These are phyloP conservation scores for Paecilomyces formosus DNA, from an alignment of 2,329 filamentous ascomycete species.

Conservation along the genomic window DNA sequence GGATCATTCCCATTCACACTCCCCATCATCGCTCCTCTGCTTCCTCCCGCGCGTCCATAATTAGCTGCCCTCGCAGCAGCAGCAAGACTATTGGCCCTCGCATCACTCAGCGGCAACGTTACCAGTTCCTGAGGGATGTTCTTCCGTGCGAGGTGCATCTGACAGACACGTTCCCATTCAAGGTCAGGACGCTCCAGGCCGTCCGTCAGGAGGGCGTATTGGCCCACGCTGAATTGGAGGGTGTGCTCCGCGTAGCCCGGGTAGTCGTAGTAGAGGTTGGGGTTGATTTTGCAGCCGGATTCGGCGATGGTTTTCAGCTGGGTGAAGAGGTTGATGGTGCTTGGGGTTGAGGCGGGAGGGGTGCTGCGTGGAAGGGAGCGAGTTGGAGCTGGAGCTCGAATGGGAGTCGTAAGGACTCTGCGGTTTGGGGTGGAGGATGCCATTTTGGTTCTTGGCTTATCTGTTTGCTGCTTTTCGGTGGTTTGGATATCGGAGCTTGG, in stretches of 20 bases:
- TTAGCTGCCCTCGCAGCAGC: too few species aligned
- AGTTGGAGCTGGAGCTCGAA: neutral
- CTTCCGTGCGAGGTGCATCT: neutral
- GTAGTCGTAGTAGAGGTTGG: neutral
- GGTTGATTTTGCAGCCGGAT: neutral
- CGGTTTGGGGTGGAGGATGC: neutral
- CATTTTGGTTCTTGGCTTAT: neutral
- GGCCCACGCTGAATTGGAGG: neutral
- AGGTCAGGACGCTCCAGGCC: neutral
- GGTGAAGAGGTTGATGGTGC: constrained; percentile 2
- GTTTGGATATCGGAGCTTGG: neutral
- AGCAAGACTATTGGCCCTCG: too few species aligned
- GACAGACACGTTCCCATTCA: neutral
- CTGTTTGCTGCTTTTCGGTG: neutral
- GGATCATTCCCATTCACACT: neutral
- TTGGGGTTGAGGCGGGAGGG: neutral
- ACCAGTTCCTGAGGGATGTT: neutral
- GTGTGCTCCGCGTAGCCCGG: neutral
- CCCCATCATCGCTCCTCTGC: neutral
- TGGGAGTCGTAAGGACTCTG: neutral
- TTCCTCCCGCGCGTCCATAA: too few species aligned
- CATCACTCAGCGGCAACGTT: neutral
- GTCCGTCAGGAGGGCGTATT: neutral
- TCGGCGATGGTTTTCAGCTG: neutral
- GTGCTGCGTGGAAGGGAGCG: neutral